These are phyloP conservation scores for Geranium incanum DNA, from an alignment of 441 rosid genomes.

Conservation along the genomic window DNA sequence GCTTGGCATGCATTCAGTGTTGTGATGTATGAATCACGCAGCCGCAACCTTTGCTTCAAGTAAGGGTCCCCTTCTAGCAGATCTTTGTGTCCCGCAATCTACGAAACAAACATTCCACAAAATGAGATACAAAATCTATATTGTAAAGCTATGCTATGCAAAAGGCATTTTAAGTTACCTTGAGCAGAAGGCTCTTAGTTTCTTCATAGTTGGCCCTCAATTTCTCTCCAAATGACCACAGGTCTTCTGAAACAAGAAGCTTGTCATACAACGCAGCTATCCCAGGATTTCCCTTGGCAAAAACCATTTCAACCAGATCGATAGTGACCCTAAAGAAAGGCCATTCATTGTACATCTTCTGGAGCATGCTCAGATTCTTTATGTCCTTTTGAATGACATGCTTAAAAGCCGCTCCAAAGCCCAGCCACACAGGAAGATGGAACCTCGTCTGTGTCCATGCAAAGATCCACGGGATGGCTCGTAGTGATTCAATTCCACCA, in stretches of 20 bases:
- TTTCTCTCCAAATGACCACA: slow-evolving; percentile 30
- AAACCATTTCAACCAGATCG: slow-evolving; percentile 86
- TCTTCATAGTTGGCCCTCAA: slow-evolving; percentile 41
- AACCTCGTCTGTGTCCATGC: slow-evolving; percentile 48
- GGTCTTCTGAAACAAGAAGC: slow-evolving; percentile 77
- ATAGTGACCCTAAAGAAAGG: too few species aligned
- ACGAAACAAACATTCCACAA: background rate
- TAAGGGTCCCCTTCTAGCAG: slow-evolving; percentile 87
- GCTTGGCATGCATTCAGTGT: too few species aligned
- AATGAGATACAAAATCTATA: too few species aligned
- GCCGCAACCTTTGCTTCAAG: slow-evolving; percentile 20
- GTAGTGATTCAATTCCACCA: slow-evolving; percentile 80
- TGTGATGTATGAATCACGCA: too few species aligned
- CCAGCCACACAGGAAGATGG: slow-evolving; percentile 77
- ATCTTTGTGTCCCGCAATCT: slow-evolving; percentile 82
- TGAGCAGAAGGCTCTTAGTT: slow-evolving; percentile 73
- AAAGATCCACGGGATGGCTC: slow-evolving; percentile 98
- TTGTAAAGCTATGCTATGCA: too few species aligned
- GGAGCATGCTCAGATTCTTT: slow-evolving; percentile 72
- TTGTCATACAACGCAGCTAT: slow-evolving; percentile 75
- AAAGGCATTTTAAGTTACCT: slow-evolving; percentile 34
- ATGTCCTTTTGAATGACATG: slow-evolving; percentile 51
- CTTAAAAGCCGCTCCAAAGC: slow-evolving; percentile 73
- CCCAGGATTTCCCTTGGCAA: slow-evolving; percentile 89
- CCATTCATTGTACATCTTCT: slow-evolving; percentile 40